Evolutionary conservation across 192 early-diverging fungal genomes (phyloP), one percentile per base, ranked within the genome.

Genomic region (Dissophora globulifera): DNA sequence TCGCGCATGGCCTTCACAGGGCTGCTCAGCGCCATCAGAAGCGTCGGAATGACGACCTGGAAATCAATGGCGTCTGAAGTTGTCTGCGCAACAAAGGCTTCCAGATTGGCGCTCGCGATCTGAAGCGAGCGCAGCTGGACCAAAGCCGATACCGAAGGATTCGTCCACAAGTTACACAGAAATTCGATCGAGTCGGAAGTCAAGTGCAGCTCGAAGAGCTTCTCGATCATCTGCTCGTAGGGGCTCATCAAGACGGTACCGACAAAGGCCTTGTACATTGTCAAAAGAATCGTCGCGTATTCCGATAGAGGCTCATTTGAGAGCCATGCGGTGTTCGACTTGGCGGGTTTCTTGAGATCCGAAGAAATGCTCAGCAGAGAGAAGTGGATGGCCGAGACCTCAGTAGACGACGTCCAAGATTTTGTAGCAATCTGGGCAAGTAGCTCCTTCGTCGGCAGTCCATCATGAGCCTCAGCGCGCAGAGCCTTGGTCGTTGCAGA

Each of bases 1-100:
- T 81, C 72, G 31, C 95, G 93, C 38, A 95, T 83, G 13, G 72
- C 66, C 38, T 69, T 68, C 48, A 84, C 63, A 8, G 62, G 60
- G 69, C 91, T 84, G 12, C 62, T 69, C 25, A 98, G 79, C 20
- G 85, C 82, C 20, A 92, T 82, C 19, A 98, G 61, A 20, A 98
- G 61, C 0, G 86, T 72, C 9, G 96, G 95, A 0, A 90, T 80
- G 17, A 91, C 58, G 16, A 86, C 74, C 68, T 93, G 91, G 70
- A 86, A 91, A 50, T 93, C 91, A 29, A 64, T 45, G 8, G 69
- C 62, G 13, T 58, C 62, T 4, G 32, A 19, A 4, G 40, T 51
- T 16, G 74, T 40, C 19, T 75, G 56, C 22, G 64, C 69, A 2
- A 54, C 54, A 23, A 61, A 65, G 17, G 78, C 67, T 17, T 60